Conservation (phyloP, 495 filamentous ascomycete species). For the Tuber microsphaerosporum region DNA sequence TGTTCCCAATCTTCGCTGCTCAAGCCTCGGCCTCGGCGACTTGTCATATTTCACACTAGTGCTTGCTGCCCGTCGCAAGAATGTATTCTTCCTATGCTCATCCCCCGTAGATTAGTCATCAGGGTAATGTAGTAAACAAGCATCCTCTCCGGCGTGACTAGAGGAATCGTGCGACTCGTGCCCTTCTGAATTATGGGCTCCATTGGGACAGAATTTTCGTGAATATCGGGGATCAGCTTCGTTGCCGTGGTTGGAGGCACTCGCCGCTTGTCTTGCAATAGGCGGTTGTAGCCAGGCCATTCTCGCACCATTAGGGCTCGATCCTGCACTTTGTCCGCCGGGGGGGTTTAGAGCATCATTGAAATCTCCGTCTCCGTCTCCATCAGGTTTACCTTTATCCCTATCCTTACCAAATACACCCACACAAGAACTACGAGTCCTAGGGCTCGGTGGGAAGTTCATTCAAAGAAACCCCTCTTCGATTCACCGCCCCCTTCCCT, state of each 20-base stretch:
- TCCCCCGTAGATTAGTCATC: too few relatives aligned
- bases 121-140: neutral
- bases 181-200: neutral
- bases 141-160: neutral
- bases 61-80: constrained; percentile 5
- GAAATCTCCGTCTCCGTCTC: neutral
- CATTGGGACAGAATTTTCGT: neutral
- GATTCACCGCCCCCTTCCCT: neutral
- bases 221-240: neutral
- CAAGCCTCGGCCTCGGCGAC: constrained; percentile 5
- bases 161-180: too few relatives aligned
- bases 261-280: neutral
- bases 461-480: constrained; percentile 19
- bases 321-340: neutral
- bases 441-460: constrained; percentile 22
- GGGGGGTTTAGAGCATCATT: neutral
- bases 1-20: neutral
- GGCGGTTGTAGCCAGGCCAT: constrained; percentile 27
- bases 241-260: neutral
- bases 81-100: neutral
- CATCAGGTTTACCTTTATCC: neutral
- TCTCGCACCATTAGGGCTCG: constrained; percentile 10
- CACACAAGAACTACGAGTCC: constrained; percentile 23
- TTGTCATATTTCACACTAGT: constrained; percentile 5
- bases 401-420: constrained; percentile 13